Evolutionary conservation across 148 eudicot genomes (phyloP), one percentile per base, ranked within the genome.

Genomic region (Cornus florida): DNA sequence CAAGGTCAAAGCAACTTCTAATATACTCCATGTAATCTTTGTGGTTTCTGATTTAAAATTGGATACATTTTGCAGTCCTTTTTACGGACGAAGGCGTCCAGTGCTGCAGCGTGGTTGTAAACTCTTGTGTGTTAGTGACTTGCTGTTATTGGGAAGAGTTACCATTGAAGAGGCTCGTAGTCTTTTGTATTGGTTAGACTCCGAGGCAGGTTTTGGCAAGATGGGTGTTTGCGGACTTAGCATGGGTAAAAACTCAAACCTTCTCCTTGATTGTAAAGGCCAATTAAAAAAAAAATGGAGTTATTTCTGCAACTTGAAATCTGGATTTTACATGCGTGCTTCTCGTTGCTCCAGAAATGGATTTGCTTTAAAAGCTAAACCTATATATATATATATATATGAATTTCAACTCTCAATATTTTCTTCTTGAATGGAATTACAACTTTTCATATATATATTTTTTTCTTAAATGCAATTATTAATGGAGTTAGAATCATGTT

Each of bases 191-290:
- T 95, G 97, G 97, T 81, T 95, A 69, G 98, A 93, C 82, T 35
- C 78, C 32, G 97, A 90, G 83, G 96, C 86, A 62, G 99, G 99
- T 32, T 93, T 85, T 66, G 99, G 99, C 71, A 96, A 96, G 82
- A 88, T 93, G 89, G 99, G 99, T 71, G 81, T 96, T 57, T 96
- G 99, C 83, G 99, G 99, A 78, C 97, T 96, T 75, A 93, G 99
- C 93, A 96, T 96, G 99, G 99, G 99, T 96, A 87, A 89, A 90
- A 46, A 20, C 43, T 80, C 19, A 77, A 41, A 35, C 20, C 38
- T 39, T 12, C 53, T 53, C 9, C 70, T 79, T 7, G 31, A 57
- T 78, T 59, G 65, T 33, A 10, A 33, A 4, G 7, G 43, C 28
- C 31, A 23, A 43, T 62, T 16, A 70, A 39, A 19, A 46, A 19